These are phyloP conservation scores for Magnusiomyces tetraspermus DNA, from an alignment of 1,139 yeast species.

Conservation along the genomic window DNA sequence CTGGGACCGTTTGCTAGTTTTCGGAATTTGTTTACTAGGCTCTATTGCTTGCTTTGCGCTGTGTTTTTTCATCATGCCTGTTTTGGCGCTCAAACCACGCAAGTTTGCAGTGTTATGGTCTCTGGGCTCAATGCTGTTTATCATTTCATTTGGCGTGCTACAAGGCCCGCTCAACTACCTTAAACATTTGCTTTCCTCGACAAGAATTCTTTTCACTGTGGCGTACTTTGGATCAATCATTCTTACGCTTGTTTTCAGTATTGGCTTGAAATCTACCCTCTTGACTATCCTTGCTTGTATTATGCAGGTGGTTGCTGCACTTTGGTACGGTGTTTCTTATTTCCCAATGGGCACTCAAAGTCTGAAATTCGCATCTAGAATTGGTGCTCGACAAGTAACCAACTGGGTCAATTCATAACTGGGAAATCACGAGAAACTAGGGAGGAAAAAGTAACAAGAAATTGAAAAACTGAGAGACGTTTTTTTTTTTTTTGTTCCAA, in stretches of 20 bases:
- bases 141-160: constrained; percentile 77
- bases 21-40: constrained; percentile 66
- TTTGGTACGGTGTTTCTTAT: constrained; percentile 83
- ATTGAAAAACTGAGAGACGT: too few species aligned
- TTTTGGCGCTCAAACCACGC: constrained; percentile 79
- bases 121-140: constrained; percentile 77
- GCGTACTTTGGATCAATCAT: constrained; percentile 71
- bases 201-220: constrained; percentile 67
- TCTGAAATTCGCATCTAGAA: constrained; percentile 68
- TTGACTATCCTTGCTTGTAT: constrained; percentile 68
- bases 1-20: constrained; percentile 72
- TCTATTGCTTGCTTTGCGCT: constrained; percentile 70
- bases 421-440: too few species aligned
- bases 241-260: constrained; percentile 51
- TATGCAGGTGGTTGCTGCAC: constrained; percentile 71
- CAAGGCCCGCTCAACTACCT: constrained; percentile 84
- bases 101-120: constrained; percentile 85
- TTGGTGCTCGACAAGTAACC: constrained; percentile 62
- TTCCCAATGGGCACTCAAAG: constrained; percentile 95
- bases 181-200: constrained; percentile 63
- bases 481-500: too few species aligned
- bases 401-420: constrained; percentile 33
- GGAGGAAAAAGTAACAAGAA: too few species aligned
- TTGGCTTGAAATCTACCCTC: constrained; percentile 53
- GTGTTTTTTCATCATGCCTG: constrained; percentile 79